Base-by-base conservation (phyloP, 495 filamentous ascomycete species). In the Amniculicola lignicola region DNA sequence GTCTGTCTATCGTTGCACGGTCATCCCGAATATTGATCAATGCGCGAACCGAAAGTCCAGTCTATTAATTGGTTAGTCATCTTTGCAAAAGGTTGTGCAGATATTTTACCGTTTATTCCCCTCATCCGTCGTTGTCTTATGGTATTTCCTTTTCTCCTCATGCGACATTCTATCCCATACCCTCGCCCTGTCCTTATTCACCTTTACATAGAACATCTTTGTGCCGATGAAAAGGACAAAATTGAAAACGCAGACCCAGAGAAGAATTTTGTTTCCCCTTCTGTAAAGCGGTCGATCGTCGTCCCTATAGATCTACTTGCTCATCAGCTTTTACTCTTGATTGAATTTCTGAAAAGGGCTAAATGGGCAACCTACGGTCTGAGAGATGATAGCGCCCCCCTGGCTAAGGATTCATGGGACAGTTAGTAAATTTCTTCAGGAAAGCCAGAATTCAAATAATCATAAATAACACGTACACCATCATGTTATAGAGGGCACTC, bases 401-500 rank as follows among this genome's bases (percentile, higher is more conserved):
- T 33, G 29, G n/a, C n/a, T n/a, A n/a, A n/a, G n/a, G n/a, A n/a
- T n/a, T n/a, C n/a, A n/a, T n/a, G n/a, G n/a, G n/a, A n/a, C n/a
- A n/a, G n/a, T n/a, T n/a, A n/a, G n/a, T n/a, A n/a, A n/a, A n/a
- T n/a, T n/a, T n/a, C n/a, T n/a, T n/a, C n/a, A n/a, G n/a, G n/a
- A n/a, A n/a, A n/a, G n/a, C n/a, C n/a, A n/a, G n/a, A n/a, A n/a
- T n/a, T n/a, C n/a, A n/a, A n/a, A n/a, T n/a, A n/a, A n/a, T n/a
- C n/a, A n/a, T n/a, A n/a, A n/a, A n/a, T n/a, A n/a, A n/a, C n/a
- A n/a, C n/a, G n/a, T n/a, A n/a, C n/a, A 88, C 82, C 29, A 67
- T 74, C 85, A 89, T 88, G 70, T 89, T 89, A 66, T 90, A 90
- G 87, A 59, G 46, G 78, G 78, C 9, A 70, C 70, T 5, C 41